A percentile compares a stretch with the other conserved stretches of the same genome.
These are phyloP conservation scores for Filobasidium floriforme DNA, from an alignment of 768 basidiomycete species.

Conservation along the genomic window DNA sequence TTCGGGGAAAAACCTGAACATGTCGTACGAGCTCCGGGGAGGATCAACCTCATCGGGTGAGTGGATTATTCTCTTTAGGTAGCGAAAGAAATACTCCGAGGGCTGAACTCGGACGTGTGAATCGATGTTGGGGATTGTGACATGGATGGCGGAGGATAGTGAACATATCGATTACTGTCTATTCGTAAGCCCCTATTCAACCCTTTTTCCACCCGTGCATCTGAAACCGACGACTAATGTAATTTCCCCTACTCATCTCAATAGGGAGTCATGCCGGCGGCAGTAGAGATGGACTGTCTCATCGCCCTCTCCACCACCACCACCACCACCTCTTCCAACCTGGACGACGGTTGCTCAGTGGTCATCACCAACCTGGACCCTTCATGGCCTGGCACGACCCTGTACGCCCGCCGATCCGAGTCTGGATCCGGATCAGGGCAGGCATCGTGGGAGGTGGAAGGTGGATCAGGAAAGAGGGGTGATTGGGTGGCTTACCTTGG, in stretches of 20 bases:
- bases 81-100: background rate
- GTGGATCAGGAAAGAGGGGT: conserved; percentile 65
- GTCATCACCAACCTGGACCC: conserved; percentile 14
- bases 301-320: conserved; percentile 60
- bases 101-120: too few relatives aligned
- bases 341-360: conserved; percentile 8
- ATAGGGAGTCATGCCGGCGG: conserved; percentile 69
- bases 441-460: conserved; percentile 77
- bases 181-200: conserved; percentile 22
- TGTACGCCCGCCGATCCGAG: conserved; percentile 47
- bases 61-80: background rate
- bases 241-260: background rate
- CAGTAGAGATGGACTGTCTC: conserved; percentile 73
- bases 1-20: conserved; percentile 27
- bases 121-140: too few relatives aligned
- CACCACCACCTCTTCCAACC: conserved; percentile 30
- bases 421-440: conserved; percentile 50
- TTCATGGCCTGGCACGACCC: conserved; percentile 24
- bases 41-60: conserved; percentile 34
- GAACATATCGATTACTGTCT: conserved; percentile 43
- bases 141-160: conserved; percentile 9
- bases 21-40: conserved; percentile 37
- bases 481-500: conserved; percentile 21
- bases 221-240: background rate
- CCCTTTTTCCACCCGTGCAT: background rate